Conservation (phyloP, 305 asterid genomes). For the Solanum hybrid region DNA sequence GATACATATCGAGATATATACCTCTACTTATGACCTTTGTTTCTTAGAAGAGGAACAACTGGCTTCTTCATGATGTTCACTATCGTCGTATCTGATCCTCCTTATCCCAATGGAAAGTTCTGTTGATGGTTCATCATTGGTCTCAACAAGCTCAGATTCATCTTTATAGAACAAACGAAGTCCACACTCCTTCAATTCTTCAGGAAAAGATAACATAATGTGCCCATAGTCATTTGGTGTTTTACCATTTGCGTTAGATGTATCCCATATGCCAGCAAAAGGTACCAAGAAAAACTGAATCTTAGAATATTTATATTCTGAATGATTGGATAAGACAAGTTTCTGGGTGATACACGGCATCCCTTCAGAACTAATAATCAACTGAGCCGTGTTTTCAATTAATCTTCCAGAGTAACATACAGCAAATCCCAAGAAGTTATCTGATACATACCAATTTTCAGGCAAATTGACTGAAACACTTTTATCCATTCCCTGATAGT, state of each 20-base stretch:
- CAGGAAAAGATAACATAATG: background rate
- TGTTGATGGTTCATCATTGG: background rate
- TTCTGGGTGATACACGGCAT: background rate
- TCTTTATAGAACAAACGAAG: background rate
- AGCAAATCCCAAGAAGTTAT: background rate
- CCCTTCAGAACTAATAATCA: background rate
- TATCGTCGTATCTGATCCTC: no score
- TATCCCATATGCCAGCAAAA: background rate
- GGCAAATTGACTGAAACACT: background rate
- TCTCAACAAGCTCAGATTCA: background rate
- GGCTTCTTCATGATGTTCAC: no score
- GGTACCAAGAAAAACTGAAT: background rate
- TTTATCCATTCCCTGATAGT: background rate
- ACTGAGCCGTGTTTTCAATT: background rate
- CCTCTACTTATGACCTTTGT: no score
- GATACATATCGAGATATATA: no score
- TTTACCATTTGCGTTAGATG: background rate
- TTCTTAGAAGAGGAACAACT: no score
- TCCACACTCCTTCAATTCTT: background rate
- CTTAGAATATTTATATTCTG: no score
- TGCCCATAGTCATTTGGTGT: background rate
- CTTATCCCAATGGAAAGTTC: no score
- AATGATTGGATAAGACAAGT: no score
- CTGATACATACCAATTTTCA: background rate
- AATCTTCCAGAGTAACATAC: background rate